These are phyloP conservation scores for Mucor lusitanicus DNA, from an alignment of 371 early-diverging fungal genomes.

Conservation along the genomic window DNA sequence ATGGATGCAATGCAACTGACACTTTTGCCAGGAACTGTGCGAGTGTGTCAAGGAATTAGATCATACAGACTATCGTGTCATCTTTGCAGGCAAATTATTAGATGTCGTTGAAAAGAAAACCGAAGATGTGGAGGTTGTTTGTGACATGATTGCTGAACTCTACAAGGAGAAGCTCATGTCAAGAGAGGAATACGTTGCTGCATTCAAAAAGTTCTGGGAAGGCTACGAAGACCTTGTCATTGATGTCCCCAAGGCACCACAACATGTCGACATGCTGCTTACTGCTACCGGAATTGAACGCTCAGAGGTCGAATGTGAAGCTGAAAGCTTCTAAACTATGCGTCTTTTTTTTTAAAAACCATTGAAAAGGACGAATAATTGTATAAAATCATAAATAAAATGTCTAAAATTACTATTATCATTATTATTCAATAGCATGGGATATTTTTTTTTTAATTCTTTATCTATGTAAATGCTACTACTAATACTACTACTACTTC, in stretches of 20 bases:
- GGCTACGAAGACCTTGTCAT: conserved; percentile 74
- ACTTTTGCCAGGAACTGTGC: conserved; percentile 36
- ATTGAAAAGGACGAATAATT: neutral
- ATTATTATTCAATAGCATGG: neutral
- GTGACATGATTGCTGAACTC: conserved; percentile 55
- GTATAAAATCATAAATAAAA: conserved; percentile 8
- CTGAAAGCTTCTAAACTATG: conserved; percentile 8
- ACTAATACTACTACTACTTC: conserved; percentile 34
- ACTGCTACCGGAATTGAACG: conserved; percentile 58
- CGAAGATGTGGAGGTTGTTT: conserved; percentile 57
- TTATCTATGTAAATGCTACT: neutral
- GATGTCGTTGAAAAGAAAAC: conserved; percentile 58
- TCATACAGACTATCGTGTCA: conserved; percentile 50
- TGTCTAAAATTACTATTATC: neutral
- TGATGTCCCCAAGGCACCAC: conserved; percentile 81
- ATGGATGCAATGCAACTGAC: neutral
- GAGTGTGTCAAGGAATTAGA: conserved; percentile 78
- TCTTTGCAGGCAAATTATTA: conserved; percentile 49
- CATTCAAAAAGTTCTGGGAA: conserved; percentile 65
- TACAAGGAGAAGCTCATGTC: conserved; percentile 41
- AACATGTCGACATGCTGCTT: conserved; percentile 66
- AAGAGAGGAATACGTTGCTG: conserved; percentile 47
- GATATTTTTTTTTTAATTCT: neutral
- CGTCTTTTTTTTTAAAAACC: neutral
- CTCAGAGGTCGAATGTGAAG: conserved; percentile 45